Percentiles rank a stretch among this genome's conserved stretches.
phyloP scores from a whole-genome alignment of 257 asterid genomes.

The Solanum etuberosum region DNA sequence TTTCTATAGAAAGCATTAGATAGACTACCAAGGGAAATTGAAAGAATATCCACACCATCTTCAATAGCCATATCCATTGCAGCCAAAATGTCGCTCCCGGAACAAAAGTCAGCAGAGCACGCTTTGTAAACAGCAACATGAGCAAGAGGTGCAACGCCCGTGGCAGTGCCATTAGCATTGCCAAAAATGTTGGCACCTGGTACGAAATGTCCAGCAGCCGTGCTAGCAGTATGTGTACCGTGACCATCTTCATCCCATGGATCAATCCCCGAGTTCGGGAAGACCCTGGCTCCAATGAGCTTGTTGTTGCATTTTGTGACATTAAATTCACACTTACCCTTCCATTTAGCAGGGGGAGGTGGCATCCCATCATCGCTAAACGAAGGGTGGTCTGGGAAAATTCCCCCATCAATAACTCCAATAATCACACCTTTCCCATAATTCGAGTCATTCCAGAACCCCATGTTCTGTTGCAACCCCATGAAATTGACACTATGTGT shows the following conservation, averaged over 20 bases:
- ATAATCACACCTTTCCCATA: constrained; percentile 23
- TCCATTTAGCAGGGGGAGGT: constrained; percentile 18
- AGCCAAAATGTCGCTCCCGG: neutral
- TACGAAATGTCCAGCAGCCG: constrained; percentile 18
- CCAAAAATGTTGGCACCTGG: constrained; percentile 3
- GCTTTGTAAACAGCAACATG: constrained; percentile 21
- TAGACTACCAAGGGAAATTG: neutral
- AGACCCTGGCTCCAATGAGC: constrained; percentile 14
- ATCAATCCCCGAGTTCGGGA: neutral
- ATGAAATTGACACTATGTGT: constrained; percentile 8
- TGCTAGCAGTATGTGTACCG: constrained; percentile 23
- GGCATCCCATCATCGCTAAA: constrained; percentile 9
- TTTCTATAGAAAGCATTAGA: neutral
- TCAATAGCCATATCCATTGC: constrained; percentile 4
- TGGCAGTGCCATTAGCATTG: constrained; percentile 16
- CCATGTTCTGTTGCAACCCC: neutral
- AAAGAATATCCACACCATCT: neutral
- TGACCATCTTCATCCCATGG: constrained; percentile 12
- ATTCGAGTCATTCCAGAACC: constrained; percentile 6
- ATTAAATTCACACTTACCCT: constrained; percentile 12
- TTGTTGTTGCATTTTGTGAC: constrained; percentile 15
- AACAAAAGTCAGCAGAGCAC: neutral
- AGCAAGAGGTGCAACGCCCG: constrained; percentile 25
- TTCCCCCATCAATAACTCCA: constrained; percentile 15
- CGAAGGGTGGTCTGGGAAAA: constrained; percentile 7